Percentiles rank a stretch among this genome's conserved stretches.
Evolutionary conservation across 352 stramenopile species (phyloP).

Genomic region (Phytophthora parvispora): DNA sequence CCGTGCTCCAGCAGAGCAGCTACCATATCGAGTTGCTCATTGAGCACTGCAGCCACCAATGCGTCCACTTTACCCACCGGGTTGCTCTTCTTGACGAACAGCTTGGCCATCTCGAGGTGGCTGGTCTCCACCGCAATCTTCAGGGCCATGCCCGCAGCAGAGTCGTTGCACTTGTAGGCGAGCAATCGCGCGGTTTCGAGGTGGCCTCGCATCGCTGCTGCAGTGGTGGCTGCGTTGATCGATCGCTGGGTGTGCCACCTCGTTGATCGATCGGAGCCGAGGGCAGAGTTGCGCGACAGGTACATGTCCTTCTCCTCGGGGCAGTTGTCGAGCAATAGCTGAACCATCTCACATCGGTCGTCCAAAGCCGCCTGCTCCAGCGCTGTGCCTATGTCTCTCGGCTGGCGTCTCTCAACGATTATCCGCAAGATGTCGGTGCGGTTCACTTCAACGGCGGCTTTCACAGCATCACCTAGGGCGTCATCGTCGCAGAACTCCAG

Average conservation of each 20-base stretch:
- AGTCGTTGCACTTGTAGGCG: slow-evolving; percentile 15
- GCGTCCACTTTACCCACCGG: slow-evolving; percentile 4
- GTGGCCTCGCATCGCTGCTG: slow-evolving; percentile 6
- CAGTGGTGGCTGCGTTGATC: slow-evolving; percentile 13
- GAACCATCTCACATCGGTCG: slow-evolving; percentile 12
- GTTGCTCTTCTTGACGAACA: slow-evolving; percentile 22
- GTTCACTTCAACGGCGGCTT: slow-evolving; percentile 5
- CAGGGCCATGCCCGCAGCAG: slow-evolving; percentile 2
- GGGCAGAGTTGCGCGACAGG: neutral
- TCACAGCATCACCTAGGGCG: slow-evolving; percentile 6
- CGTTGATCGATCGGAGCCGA: neutral
- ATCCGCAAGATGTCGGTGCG: slow-evolving; percentile 14
- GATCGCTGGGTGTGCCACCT: slow-evolving; percentile 17
- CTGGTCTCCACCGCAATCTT: slow-evolving; percentile 5
- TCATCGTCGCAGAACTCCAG: slow-evolving; percentile 20
- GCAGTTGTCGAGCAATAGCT: slow-evolving; percentile 16
- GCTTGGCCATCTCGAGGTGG: slow-evolving; percentile 16
- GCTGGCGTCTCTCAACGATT: slow-evolving; percentile 18
- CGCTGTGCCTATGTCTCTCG: slow-evolving; percentile 13
- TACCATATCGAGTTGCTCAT: slow-evolving; percentile 9
- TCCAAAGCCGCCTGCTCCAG: slow-evolving; percentile 12
- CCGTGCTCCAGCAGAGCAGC: slow-evolving; percentile 3
- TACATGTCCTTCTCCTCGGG: slow-evolving; percentile 15
- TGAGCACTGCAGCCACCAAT: slow-evolving; percentile 8
- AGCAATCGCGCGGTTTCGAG: slow-evolving; percentile 7